Conservation (phyloP, 31 red algal genomes). For the Bonnemaisonia californica region DNA sequence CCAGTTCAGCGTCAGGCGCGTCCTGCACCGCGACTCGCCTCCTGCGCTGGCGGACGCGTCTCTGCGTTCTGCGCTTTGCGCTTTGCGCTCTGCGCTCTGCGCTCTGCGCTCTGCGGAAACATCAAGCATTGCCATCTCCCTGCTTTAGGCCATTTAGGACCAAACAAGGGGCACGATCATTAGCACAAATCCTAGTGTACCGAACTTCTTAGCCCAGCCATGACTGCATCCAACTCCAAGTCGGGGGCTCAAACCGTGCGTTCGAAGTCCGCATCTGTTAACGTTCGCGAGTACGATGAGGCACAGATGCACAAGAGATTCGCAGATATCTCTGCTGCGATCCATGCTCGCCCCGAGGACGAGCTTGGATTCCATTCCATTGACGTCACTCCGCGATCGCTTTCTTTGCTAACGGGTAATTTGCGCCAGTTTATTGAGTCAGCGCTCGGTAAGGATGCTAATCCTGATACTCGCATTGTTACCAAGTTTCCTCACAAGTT, state of each 20-base stretch:
- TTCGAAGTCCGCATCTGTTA: slow-evolving; percentile 55
- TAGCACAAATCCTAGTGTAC: background rate
- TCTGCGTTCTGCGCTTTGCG: background rate
- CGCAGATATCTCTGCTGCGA: slow-evolving; percentile 35
- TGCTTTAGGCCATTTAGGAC: background rate
- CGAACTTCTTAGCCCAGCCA: background rate
- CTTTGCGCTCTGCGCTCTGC: background rate
- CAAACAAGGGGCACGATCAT: background rate
- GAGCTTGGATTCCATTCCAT: slow-evolving; percentile 65
- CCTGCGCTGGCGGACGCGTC: background rate
- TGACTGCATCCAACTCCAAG: slow-evolving; percentile 8
- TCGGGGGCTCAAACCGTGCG: slow-evolving; percentile 45
- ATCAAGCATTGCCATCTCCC: background rate
- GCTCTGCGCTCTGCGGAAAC: background rate
- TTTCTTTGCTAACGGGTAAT: slow-evolving; percentile 47
- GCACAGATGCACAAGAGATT: slow-evolving; percentile 58
- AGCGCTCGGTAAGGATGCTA: slow-evolving; percentile 43
- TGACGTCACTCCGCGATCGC: slow-evolving; percentile 68
- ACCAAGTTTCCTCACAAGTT: slow-evolving; percentile 55
- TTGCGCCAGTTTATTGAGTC: slow-evolving; percentile 66
- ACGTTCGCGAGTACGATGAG: slow-evolving; percentile 61
- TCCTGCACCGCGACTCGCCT: background rate
- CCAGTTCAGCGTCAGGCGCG: no score
- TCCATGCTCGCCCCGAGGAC: slow-evolving; percentile 60
- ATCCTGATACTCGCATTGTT: slow-evolving; percentile 15